phyloP scores from a whole-genome alignment of 2,329 filamentous ascomycete species.

The Penicillium frequentans region DNA sequence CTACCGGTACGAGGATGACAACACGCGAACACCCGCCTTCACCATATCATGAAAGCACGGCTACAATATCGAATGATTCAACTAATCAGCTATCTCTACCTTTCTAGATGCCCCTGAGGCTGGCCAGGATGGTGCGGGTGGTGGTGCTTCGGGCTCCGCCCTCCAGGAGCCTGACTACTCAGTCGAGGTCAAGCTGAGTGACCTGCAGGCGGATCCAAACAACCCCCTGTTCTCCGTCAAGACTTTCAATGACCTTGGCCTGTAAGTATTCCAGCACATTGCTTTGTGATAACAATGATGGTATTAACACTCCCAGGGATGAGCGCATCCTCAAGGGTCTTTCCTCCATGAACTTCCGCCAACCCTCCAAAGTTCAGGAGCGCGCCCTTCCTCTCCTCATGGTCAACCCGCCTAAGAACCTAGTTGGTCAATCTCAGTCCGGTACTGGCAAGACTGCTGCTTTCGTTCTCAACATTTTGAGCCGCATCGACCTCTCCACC shows the following conservation, averaged over 20 bases:
- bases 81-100: conserved; percentile 1
- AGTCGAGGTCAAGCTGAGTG: conserved; percentile 88
- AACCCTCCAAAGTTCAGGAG: conserved; percentile 98
- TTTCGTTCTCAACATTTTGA: conserved; percentile 89
- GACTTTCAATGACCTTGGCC: conserved; percentile 78
- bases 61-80: background rate
- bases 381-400: conserved; percentile 88
- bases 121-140: conserved; percentile 42
- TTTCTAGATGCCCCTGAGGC: conserved; percentile 4
- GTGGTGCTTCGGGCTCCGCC: conserved; percentile 47
- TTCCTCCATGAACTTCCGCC: conserved; percentile 79
- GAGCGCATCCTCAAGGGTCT: conserved; percentile 73
- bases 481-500: conserved; percentile 73
- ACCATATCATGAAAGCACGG: background rate
- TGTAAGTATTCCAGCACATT: conserved; percentile 60
- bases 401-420: conserved; percentile 80
- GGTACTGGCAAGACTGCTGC: conserved; percentile 97
- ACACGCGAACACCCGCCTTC: background rate
- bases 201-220: conserved; percentile 80
- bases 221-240: conserved; percentile 85
- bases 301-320: conserved; percentile 43
- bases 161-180: conserved; percentile 75
- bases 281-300: no score
- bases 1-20: conserved; percentile 27
- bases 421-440: conserved; percentile 99